Percentiles rank a stretch among this genome's conserved stretches.
These are phyloP conservation scores for Suillus subaureus DNA, from an alignment of 768 basidiomycete genomes.

Conservation along the genomic window DNA sequence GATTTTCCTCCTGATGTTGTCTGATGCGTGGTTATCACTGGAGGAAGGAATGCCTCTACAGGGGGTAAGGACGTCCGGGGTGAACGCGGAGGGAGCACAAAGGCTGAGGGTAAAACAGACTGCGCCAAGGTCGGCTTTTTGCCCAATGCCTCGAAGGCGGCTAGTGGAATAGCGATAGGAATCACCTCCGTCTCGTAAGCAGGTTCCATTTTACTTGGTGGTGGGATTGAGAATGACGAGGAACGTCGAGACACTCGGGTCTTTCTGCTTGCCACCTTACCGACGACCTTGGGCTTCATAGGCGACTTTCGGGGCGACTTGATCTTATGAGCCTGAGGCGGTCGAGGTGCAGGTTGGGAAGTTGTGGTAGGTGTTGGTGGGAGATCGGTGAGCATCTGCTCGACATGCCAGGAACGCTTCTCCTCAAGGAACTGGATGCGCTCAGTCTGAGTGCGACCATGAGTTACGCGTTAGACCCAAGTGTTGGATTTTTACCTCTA, in stretches of 20 bases:
- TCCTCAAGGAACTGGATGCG: constrained; percentile 64
- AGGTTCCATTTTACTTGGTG: constrained; percentile 40
- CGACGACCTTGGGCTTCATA: constrained; percentile 46
- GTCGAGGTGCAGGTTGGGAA: constrained; percentile 26
- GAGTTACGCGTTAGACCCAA: constrained; percentile 9
- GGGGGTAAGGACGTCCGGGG: constrained; percentile 67
- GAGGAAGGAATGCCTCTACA: constrained; percentile 41
- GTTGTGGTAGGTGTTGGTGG: constrained; percentile 44
- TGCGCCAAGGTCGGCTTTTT: constrained; percentile 31
- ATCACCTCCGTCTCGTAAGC: constrained; percentile 59
- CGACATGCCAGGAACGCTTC: constrained; percentile 71
- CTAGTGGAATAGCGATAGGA: constrained; percentile 21
- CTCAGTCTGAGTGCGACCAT: constrained; percentile 50
- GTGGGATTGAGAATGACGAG: constrained; percentile 38
- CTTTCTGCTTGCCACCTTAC: constrained; percentile 51
- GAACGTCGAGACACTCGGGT: constrained; percentile 49
- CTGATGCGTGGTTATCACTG: constrained; percentile 25
- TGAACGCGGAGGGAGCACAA: constrained; percentile 79
- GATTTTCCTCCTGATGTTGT: constrained; percentile 1
- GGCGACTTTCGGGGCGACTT: constrained; percentile 50
- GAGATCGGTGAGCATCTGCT: constrained; percentile 60
- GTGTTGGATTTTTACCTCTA: constrained; percentile 57
- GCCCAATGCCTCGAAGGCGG: constrained; percentile 31
- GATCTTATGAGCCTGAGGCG: constrained; percentile 23
- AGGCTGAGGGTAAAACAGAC: constrained; percentile 66